Base-by-base conservation (phyloP, 371 early-diverging fungal species). In the Zychaea mexicana region DNA sequence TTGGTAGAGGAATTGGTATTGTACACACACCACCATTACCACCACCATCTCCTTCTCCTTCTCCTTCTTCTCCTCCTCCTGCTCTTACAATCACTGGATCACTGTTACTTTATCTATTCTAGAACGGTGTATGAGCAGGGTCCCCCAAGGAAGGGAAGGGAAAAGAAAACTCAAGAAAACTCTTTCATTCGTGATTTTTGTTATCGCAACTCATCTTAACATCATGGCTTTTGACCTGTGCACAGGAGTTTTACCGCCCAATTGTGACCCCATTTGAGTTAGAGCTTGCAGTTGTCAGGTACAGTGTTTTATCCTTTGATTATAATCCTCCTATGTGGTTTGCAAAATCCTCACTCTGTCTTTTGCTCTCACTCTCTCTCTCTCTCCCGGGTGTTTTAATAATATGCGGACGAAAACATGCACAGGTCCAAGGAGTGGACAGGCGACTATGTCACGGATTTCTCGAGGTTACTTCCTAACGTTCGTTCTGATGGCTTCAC, bases 191-290 rank as follows among this genome's bases (percentile, higher is more conserved):
- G n/a, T n/a, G n/a, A n/a, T n/a, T n/a, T n/a, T n/a, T n/a, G n/a
- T n/a, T n/a, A n/a, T n/a, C n/a, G n/a, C n/a, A n/a, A n/a, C n/a
- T n/a, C n/a, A 42, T 42, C 10, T 7, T 39, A 42, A 42, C 46
- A 58, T 42, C 59, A 24, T 38, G 61, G 22, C 27, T 36, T 55
- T 62, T 55, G 55, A 55, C 62, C 46, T 62, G 58, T 46, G 33
- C 55, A 42, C 68, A 85, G 76, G 96, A 96, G 67, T 97, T 94
- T 73, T 90, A 91, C 69, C 87, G 85, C 56, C 97, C 98, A 24
- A 88, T 98, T 28, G 90, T 97, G 2, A 96, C 98, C 26, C 97
- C 97, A 10, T 95, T 83, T 67, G 97, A 98, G 72, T 78, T 98
- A 56, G 88, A 90, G 59, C 72, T 95, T 38, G 95, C 98, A 3